Base-by-base conservation (phyloP, 306 rosid genomes). In the Ochetophila trinervis region DNA sequence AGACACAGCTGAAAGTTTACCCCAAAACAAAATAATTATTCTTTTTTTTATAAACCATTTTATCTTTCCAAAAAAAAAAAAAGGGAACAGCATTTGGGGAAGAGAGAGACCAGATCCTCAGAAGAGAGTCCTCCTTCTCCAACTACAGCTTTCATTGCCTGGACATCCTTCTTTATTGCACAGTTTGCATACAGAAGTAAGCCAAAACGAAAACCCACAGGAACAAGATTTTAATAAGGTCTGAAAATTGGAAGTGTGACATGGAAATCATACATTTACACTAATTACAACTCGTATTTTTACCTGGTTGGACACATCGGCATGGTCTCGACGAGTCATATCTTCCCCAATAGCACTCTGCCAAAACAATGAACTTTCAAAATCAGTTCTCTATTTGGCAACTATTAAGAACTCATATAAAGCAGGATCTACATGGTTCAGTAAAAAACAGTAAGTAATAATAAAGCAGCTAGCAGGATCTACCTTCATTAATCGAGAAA, bases 141-240 rank as follows among this genome's bases (percentile, higher is more conserved):
- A 50, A 50, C 54, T 4, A 50, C 54, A 50, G 54, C 54, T 50
- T 50, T 50, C 54, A 50, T 50, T n/a, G 54, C 54, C 54, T 50
- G 54, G 5, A 50, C 54, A 18, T 50, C 54, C 21, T 17, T 50
- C 54, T 22, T 22, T 6, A 50, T 50, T 50, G 54, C 54, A n/a
- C 17, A 50, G 21, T 50, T 50, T 50, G 54, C 54, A 50, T 50
- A 50, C 17, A 50, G 21, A 18, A 16, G n/a, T n/a, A 50, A 16
- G 20, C 54, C 16, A 16, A 16, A 50, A n/a, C 19, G 9, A 7
- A 2, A 7, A 7, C 3, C 21, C 8, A 50, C 21, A 50, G 4
- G 0, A 40, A 40, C 2, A 40, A 40, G 14, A 12, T 40, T 3
- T 40, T 8, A 40, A 40, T 12, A 2, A 40, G 13, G 12, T 8